These are phyloP conservation scores for Bipolaris gigantea DNA, from an alignment of 2,329 filamentous ascomycete genomes.

Conservation along the genomic window DNA sequence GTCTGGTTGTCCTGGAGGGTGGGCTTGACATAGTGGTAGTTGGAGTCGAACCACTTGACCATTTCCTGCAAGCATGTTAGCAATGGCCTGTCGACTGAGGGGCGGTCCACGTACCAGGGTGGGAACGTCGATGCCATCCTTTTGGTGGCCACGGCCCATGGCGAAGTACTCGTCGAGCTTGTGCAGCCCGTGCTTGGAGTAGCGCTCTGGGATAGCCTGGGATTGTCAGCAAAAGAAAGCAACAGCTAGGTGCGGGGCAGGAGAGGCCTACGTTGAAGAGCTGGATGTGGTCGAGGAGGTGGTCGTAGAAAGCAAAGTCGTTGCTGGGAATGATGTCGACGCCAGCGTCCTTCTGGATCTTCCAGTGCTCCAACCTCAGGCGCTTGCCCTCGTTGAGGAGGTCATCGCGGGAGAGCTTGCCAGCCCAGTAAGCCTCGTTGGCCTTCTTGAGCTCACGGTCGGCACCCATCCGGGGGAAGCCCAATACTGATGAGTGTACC, in stretches of 20 bases:
- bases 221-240: slow-evolving; percentile 16
- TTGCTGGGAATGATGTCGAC: slow-evolving; percentile 99
- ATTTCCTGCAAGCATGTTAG: slow-evolving; percentile 67
- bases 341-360: slow-evolving; percentile 98
- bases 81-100: not conserved
- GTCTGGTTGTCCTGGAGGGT: slow-evolving; percentile 95
- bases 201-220: slow-evolving; percentile 90
- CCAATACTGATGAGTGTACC: slow-evolving; percentile 74
- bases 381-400: slow-evolving; percentile 95
- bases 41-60: slow-evolving; percentile 99
- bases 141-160: slow-evolving; percentile 99
- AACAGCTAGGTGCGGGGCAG: not conserved
- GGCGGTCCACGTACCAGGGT: slow-evolving; percentile 59
- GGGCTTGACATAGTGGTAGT: slow-evolving; percentile 99
- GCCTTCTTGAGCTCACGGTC: slow-evolving; percentile 99
- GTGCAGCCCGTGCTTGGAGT: slow-evolving; percentile 86
- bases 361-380: slow-evolving; percentile 95
- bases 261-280: slow-evolving; percentile 78
- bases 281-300: slow-evolving; percentile 97
- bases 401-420: slow-evolving; percentile 89
- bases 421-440: slow-evolving; percentile 96
- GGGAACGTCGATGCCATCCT: slow-evolving; percentile 89
- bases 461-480: slow-evolving; percentile 98
- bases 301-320: slow-evolving; percentile 98
- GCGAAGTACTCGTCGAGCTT: slow-evolving; percentile 97